These are phyloP conservation scores for Talaromyces amestolkiae DNA, from an alignment of 2,329 filamentous ascomycete genomes.

Conservation along the genomic window DNA sequence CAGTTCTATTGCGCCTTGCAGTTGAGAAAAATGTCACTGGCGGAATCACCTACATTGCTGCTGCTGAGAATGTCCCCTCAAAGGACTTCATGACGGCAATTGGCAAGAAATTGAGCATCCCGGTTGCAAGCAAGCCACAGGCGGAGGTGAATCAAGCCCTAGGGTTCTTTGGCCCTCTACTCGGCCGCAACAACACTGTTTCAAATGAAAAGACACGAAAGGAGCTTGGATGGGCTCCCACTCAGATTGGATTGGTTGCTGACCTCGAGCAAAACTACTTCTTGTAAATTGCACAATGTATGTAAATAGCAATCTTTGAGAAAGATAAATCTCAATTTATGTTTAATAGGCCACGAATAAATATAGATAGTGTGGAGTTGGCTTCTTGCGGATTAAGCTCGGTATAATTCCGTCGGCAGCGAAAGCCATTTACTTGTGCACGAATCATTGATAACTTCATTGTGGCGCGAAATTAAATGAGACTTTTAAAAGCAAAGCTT, in stretches of 20 bases:
- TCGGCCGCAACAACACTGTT: conserved; percentile 32
- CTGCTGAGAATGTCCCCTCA: conserved; percentile 34
- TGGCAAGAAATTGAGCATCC: conserved; percentile 36
- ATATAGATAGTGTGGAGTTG: not conserved
- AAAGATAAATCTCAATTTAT: not conserved
- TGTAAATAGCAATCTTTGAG: not conserved
- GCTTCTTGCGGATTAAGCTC: not conserved
- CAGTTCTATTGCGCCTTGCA: conserved; percentile 36
- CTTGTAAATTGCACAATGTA: not conserved
- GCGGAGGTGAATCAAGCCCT: conserved; percentile 32
- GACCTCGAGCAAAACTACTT: conserved; percentile 28
- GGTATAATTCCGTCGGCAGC: not conserved
- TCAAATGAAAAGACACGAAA: conserved; percentile 39
- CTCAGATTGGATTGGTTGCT: conserved; percentile 26
- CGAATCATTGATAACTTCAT: not conserved
- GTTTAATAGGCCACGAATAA: not conserved
- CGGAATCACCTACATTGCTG: conserved; percentile 38
- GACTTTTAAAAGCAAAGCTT: not conserved
- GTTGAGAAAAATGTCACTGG: conserved; percentile 41
- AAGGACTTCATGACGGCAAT: conserved; percentile 39
- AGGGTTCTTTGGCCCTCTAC: conserved; percentile 28
- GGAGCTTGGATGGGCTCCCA: conserved; percentile 37
- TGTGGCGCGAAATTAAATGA: not conserved
- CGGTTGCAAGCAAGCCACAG: conserved; percentile 27
- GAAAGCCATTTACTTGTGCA: not conserved